Percentiles rank a stretch among this genome's conserved stretches.
Evolutionary conservation across 306 rosid genomes (phyloP).

Genomic region (Cucurbita pepo): DNA sequence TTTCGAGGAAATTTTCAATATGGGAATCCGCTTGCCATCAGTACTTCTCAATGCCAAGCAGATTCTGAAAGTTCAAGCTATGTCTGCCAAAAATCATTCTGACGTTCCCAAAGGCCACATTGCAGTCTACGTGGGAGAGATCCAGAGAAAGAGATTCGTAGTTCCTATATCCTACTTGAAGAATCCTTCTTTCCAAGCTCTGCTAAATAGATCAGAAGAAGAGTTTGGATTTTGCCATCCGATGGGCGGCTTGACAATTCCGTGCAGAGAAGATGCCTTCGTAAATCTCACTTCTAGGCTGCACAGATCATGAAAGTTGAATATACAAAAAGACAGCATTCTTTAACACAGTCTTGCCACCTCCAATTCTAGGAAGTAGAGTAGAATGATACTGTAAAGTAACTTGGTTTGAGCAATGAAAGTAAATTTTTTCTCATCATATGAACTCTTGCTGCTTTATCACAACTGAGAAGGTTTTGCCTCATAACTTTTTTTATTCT

Average conservation of each 20-base stretch:
- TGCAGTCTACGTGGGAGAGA: slow-evolving; percentile 39
- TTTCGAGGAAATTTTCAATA: neutral
- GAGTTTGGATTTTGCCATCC: slow-evolving; percentile 49
- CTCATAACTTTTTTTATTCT: neutral
- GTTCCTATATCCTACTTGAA: slow-evolving; percentile 31
- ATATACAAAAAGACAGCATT: neutral
- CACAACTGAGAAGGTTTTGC: neutral
- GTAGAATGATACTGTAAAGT: neutral
- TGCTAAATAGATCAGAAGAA: slow-evolving; percentile 23
- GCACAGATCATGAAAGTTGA: neutral
- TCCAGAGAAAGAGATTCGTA: slow-evolving; percentile 23
- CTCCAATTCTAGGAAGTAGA: neutral
- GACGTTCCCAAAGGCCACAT: slow-evolving; percentile 37
- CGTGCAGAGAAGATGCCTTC: slow-evolving; percentile 35
- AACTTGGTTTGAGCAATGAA: neutral
- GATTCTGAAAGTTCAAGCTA: neutral
- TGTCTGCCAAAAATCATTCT: neutral
- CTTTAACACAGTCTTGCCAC: neutral
- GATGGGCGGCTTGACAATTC: slow-evolving; percentile 41
- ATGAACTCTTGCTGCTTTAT: neutral
- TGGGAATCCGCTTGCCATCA: slow-evolving; percentile 4
- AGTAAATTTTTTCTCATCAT: neutral
- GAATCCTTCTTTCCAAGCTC: slow-evolving; percentile 23
- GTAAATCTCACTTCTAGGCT: slow-evolving; percentile 13
- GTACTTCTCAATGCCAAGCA: slow-evolving; percentile 6